Evolutionary conservation across 78 protist species (phyloP).

Genomic region (Paulinella micropora): DNA sequence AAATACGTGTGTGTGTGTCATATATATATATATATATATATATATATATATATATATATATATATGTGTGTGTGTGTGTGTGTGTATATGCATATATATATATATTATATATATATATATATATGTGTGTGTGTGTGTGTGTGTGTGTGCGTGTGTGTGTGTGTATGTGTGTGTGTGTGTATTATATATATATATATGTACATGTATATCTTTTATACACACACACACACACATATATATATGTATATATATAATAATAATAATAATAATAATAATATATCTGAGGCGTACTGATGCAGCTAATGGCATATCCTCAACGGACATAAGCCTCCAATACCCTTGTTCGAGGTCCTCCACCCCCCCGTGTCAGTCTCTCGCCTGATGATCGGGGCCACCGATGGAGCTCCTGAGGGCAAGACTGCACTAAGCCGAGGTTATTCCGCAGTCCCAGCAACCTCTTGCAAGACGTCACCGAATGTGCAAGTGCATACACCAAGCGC

Average conservation of each 20-base stretch:
- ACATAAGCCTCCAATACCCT: no score
- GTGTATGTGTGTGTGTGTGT: neutral
- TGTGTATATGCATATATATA: neutral
- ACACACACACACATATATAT: neutral
- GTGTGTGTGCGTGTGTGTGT: neutral
- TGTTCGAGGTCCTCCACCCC: no score
- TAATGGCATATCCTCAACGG: no score
- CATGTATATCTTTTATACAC: neutral
- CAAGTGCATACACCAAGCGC: no score
- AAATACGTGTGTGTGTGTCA: neutral
- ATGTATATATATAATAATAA: neutral
- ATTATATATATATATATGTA: neutral
- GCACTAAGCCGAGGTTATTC: no score
- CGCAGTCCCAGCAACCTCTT: no score
- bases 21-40: neutral
- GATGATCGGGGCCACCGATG: no score
- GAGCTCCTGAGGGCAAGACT: no score
- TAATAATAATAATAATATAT: no score
- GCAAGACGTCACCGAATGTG: no score
- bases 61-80: neutral
- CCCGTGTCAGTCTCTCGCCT: no score
- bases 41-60: neutral
- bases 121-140: neutral
- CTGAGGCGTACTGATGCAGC: no score
- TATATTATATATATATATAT: neutral